These are phyloP conservation scores for Blastobotrys aristatus DNA, from an alignment of 1,139 yeast genomes.

Conservation along the genomic window DNA sequence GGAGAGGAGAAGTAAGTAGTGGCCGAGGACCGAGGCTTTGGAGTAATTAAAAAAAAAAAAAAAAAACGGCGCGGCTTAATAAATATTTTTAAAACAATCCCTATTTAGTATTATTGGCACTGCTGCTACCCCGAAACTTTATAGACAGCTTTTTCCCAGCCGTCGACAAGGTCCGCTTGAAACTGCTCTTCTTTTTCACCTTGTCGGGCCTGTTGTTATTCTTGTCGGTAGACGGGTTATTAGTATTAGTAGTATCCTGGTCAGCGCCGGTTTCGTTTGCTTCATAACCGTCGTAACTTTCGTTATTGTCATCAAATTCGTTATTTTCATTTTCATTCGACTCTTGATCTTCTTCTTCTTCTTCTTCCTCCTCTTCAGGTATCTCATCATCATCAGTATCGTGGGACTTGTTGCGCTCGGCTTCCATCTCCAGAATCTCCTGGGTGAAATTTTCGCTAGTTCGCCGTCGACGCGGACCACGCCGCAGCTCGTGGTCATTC, in stretches of 20 bases:
- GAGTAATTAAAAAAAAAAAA: neutral
- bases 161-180: constrained; percentile 11
- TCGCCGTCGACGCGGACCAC: constrained; percentile 11
- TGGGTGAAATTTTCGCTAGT: constrained; percentile 12
- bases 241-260: neutral
- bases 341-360: constrained; percentile 3
- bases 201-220: neutral
- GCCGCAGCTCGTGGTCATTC: constrained; percentile 1
- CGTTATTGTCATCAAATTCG: constrained; percentile 1
- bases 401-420: constrained; percentile 4
- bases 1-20: too few relatives aligned
- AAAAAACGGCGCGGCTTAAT: neutral
- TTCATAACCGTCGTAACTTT: neutral
- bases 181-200: constrained; percentile 8
- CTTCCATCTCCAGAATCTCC: constrained; percentile 6
- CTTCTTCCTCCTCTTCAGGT: neutral
- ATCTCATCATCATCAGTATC: constrained; percentile 1
- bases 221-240: neutral
- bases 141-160: constrained; percentile 14
- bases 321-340: neutral
- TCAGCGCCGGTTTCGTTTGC: constrained; percentile 1
- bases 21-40: too few relatives aligned
- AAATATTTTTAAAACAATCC: neutral
- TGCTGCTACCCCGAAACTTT: constrained; percentile 3
- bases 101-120: neutral